Evolutionary conservation across 2,329 filamentous ascomycete genomes (phyloP).

Genomic region (Penicillium olsonii): DNA sequence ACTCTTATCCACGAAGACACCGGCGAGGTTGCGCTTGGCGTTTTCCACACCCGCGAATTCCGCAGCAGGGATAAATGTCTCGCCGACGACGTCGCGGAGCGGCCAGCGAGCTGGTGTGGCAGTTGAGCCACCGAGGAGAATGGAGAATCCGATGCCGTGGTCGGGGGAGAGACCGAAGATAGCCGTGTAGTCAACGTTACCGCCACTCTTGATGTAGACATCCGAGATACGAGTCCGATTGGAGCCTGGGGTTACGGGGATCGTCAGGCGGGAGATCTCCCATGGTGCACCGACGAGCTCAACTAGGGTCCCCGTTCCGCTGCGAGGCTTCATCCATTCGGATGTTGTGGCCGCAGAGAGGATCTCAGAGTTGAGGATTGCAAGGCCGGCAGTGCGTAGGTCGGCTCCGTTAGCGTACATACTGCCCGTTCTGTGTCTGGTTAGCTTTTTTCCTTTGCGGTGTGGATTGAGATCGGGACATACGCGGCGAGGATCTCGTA

Average conservation of each 20-base stretch:
- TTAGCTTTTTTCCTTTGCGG: not conserved
- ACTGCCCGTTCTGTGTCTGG: slow-evolving; percentile 2
- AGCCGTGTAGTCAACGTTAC: slow-evolving; percentile 8
- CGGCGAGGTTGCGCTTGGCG: slow-evolving; percentile 7
- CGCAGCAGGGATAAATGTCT: slow-evolving; percentile 11
- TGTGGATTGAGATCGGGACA: not conserved
- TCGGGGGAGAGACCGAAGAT: slow-evolving; percentile 12
- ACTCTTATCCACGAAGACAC: slow-evolving; percentile 4
- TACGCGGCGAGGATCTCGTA: slow-evolving; percentile 5
- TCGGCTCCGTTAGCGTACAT: slow-evolving; percentile 7
- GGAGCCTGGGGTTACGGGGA: slow-evolving; percentile 8
- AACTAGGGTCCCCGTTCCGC: slow-evolving; percentile 7
- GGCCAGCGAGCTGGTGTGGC: slow-evolving; percentile 9
- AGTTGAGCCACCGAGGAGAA: slow-evolving; percentile 5
- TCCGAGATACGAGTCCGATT: slow-evolving; percentile 13
- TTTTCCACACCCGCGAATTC: slow-evolving; percentile 8
- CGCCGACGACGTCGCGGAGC: slow-evolving; percentile 6
- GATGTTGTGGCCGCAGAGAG: slow-evolving; percentile 6
- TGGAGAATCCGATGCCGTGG: slow-evolving; percentile 12
- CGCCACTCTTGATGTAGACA: slow-evolving; percentile 12
- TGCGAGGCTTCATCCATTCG: slow-evolving; percentile 15
- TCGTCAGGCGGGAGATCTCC: slow-evolving; percentile 10
- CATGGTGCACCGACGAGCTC: slow-evolving; percentile 14
- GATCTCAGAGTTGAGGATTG: slow-evolving; percentile 11
- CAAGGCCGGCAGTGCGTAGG: slow-evolving; percentile 8